Evolutionary conservation across 306 rosid genomes (phyloP).

Genomic region (Lathyrus tuberosus): DNA sequence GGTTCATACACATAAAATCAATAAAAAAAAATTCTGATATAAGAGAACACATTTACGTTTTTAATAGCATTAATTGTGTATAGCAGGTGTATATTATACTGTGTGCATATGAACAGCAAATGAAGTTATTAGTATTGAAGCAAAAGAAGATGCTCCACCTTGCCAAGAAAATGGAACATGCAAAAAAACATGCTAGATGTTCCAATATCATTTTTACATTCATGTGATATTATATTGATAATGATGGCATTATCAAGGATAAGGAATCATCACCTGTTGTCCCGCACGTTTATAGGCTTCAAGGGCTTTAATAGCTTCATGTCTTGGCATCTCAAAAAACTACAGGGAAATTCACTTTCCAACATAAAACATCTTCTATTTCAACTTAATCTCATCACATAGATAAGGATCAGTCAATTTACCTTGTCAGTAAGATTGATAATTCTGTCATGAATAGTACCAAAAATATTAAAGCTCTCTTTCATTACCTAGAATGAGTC

Average conservation of each 20-base stretch:
- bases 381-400: background rate
- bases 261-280: slow-evolving; percentile 70
- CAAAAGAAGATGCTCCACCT: background rate
- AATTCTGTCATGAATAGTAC: no score
- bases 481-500: no score
- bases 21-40: no score
- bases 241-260: background rate
- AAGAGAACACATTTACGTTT: no score
- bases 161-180: slow-evolving; percentile 16
- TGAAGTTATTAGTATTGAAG: background rate
- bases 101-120: slow-evolving; percentile 27
- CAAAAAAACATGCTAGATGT: slow-evolving; percentile 5
- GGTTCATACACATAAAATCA: no score
- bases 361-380: slow-evolving; percentile 17
- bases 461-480: no score
- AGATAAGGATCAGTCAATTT: slow-evolving; percentile 33
- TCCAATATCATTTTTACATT: slow-evolving; percentile 1
- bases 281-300: slow-evolving; percentile 95
- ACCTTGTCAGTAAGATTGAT: slow-evolving; percentile 89
- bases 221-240: background rate
- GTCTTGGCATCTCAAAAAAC: slow-evolving; percentile 99
- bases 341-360: slow-evolving; percentile 43
- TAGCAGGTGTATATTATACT: background rate
- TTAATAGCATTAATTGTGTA: slow-evolving; percentile 19
- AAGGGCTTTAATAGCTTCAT: slow-evolving; percentile 87